Percentiles rank a stretch among this genome's conserved stretches.
Conservation (phyloP, 768 basidiomycete genomes). For the Nidula microcarpa region DNA sequence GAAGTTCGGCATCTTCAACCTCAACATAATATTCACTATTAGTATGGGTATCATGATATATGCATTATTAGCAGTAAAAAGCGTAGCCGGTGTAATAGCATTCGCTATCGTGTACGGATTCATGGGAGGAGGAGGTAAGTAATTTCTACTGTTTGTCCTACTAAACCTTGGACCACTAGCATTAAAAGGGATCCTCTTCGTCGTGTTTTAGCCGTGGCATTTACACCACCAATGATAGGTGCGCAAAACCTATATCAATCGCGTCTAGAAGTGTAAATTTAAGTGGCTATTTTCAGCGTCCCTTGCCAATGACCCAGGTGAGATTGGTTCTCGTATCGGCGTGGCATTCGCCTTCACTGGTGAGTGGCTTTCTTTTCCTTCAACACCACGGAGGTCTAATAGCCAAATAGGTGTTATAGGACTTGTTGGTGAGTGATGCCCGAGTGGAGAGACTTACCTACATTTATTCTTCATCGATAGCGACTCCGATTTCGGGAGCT, state of each 20-base stretch:
- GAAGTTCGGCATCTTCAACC: not conserved
- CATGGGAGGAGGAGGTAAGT: not conserved
- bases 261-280: not conserved
- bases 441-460: not conserved
- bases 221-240: slow-evolving; percentile 1
- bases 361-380: not conserved
- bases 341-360: slow-evolving; percentile 10
- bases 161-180: not conserved
- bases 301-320: not conserved
- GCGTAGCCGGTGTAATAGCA: not conserved
- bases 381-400: not conserved
- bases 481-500: not conserved
- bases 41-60: not conserved
- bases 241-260: not conserved
- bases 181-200: not conserved
- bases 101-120: slow-evolving; percentile 2
- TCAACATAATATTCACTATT: not conserved
- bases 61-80: not conserved
- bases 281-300: not conserved
- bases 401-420: not conserved
- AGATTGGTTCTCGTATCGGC: slow-evolving; percentile 9
- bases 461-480: not conserved
- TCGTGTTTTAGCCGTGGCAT: not conserved
- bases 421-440: not conserved
- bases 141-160: not conserved